Percentiles rank a stretch among this genome's conserved stretches.
phyloP scores from a whole-genome alignment of 1,284 basidiomycete genomes.

The Pseudozyma hubeiensis region DNA sequence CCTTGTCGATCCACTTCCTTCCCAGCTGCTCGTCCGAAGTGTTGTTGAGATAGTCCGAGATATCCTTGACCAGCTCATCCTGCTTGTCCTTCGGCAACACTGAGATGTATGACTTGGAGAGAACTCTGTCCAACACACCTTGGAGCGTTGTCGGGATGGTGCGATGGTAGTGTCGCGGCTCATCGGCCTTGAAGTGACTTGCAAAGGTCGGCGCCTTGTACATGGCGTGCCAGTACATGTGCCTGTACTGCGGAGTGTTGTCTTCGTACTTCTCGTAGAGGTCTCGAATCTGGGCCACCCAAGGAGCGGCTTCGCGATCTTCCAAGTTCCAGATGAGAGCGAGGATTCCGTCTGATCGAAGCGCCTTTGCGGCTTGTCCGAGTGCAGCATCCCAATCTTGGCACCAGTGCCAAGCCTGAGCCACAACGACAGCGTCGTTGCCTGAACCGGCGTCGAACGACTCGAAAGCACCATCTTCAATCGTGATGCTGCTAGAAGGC shows the following conservation, averaged over 20 bases:
- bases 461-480: conserved; percentile 60
- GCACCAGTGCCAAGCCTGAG: conserved; percentile 66
- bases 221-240: conserved; percentile 62
- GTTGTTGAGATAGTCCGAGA: conserved; percentile 36
- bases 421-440: conserved; percentile 60
- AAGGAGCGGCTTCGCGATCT: conserved; percentile 59
- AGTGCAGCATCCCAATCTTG: conserved; percentile 54
- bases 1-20: conserved; percentile 61
- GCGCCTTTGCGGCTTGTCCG: conserved; percentile 35
- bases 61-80: conserved; percentile 24
- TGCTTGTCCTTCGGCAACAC: conserved; percentile 48
- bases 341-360: conserved; percentile 53
- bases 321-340: conserved; percentile 66
- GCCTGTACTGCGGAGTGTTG: conserved; percentile 62
- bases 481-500: conserved; percentile 25
- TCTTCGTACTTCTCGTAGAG: conserved; percentile 61
- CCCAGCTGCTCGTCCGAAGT: conserved; percentile 43
- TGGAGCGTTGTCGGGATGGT: conserved; percentile 54
- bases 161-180: conserved; percentile 45
- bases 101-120: conserved; percentile 63
- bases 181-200: conserved; percentile 34
- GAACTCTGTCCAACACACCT: conserved; percentile 50
- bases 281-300: conserved; percentile 60
- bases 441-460: conserved; percentile 39
- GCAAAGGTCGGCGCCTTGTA: conserved; percentile 46